phyloP scores from a whole-genome alignment of 208 protist genomes.

The Crithidia sp. region DNA sequence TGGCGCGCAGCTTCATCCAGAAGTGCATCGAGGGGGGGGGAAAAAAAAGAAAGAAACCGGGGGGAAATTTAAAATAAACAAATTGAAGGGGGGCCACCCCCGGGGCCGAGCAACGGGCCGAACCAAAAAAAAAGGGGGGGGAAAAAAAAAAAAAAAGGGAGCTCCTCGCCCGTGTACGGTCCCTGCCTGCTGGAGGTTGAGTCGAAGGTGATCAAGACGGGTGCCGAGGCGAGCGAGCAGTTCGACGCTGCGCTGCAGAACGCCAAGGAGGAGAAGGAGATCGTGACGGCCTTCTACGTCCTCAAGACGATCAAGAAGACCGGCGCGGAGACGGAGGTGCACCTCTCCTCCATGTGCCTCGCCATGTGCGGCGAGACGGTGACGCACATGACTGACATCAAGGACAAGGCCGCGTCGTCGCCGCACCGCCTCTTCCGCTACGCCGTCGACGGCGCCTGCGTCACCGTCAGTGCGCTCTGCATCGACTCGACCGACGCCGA shows the following conservation, averaged over 20 bases:
- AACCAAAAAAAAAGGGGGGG: no score
- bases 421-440: conserved; percentile 77
- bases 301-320: conserved; percentile 75
- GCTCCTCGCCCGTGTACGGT: conserved; percentile 72
- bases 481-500: conserved; percentile 43
- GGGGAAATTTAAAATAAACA: no score
- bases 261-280: conserved; percentile 56
- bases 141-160: conserved; percentile 59
- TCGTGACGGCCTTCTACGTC: conserved; percentile 68
- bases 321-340: conserved; percentile 57
- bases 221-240: conserved; percentile 40
- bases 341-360: conserved; percentile 76
- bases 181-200: conserved; percentile 72
- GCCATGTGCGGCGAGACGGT: conserved; percentile 55
- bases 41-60: conserved; percentile 56
- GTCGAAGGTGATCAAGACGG: conserved; percentile 44
- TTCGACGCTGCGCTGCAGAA: conserved; percentile 56
- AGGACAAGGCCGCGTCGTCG: conserved; percentile 59
- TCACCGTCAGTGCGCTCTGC: conserved; percentile 57
- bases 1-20: conserved; percentile 50
- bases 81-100: no score
- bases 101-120: no score
- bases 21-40: conserved; percentile 56
- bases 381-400: conserved; percentile 56
- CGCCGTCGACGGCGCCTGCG: conserved; percentile 68